Percentiles rank a stretch among this genome's conserved stretches.
Evolutionary conservation across 1,139 yeast genomes (phyloP).

Genomic region (Kodamaea alishanica): DNA sequence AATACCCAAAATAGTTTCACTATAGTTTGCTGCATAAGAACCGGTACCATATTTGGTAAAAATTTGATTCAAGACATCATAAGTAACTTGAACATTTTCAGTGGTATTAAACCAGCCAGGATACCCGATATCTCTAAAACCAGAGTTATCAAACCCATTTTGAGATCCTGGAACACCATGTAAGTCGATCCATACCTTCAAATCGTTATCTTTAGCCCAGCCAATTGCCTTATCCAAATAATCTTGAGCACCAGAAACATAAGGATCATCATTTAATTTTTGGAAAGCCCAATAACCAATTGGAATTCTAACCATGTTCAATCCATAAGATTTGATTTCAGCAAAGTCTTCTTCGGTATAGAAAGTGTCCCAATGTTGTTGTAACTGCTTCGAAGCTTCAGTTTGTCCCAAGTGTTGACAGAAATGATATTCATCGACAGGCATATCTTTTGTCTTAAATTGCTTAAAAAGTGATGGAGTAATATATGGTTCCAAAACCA

Average conservation of each 20-base stretch:
- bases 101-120: conserved; percentile 50
- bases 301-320: conserved; percentile 62
- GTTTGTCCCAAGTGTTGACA: conserved; percentile 45
- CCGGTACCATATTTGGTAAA: conserved; percentile 42
- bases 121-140: conserved; percentile 43
- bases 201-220: conserved; percentile 49
- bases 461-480: conserved; percentile 56
- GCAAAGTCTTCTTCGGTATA: conserved; percentile 52
- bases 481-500: conserved; percentile 61
- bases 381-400: conserved; percentile 39
- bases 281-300: conserved; percentile 69
- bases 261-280: conserved; percentile 49
- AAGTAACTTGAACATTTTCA: conserved; percentile 41
- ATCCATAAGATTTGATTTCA: conserved; percentile 45
- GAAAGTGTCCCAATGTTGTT: conserved; percentile 54
- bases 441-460: conserved; percentile 34
- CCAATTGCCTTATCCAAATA: conserved; percentile 52
- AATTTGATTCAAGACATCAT: conserved; percentile 41
- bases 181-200: conserved; percentile 60
- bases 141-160: conserved; percentile 71
- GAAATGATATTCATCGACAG: conserved; percentile 59
- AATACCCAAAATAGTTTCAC: conserved; percentile 54
- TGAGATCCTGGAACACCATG: conserved; percentile 70
- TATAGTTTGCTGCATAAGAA: conserved; percentile 27
- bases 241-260: conserved; percentile 52